Evolutionary conservation across 768 basidiomycete species (phyloP), one percentile per base, ranked within the genome.

Genomic region (Nidularia pulvinata): DNA sequence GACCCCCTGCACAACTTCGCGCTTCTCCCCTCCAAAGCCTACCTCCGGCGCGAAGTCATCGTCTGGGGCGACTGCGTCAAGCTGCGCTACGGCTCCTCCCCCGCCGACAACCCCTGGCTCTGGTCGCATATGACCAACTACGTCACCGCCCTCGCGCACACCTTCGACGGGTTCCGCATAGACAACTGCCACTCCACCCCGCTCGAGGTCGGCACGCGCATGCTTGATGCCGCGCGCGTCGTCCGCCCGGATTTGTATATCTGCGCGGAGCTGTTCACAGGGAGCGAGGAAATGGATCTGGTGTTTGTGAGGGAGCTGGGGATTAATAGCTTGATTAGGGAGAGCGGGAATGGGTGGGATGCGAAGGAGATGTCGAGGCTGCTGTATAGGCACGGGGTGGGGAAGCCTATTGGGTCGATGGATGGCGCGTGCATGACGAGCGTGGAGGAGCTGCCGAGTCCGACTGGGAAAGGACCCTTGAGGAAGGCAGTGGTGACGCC

Each of bases 141-240:
- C 60, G 91, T 95, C 53, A 80, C 78, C 48, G 78, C 79, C 7
- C 86, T 98, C 30, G 97, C 96, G 0, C 73, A 72, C 37, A 81
- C 82, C 6, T 99, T 98, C 65, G 90, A 98, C 55, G 97, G 97
- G 7, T 99, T 99, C 81, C 85, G 97, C 32, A 89, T 99, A 61
- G 97, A 99, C 72, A 99, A 99, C 65, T 97, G 94, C 57, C 96
- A 99, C 71, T 98, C 96, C 3, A 99, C 97, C 0, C 97, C 97
- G 11, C 72, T 98, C 34, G 85, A 93, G 59, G 94, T 98, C n/a
- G 97, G 97, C n/a, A 88, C 88, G n/a, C 77, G 79, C 45, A 87
- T 99, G 76, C 85, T 99, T 35, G 97, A 99, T 65, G 86, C 87
- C 14, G 95, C 95, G 5, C 83, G 97, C 33, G 85, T 85, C 19